phyloP scores from a whole-genome alignment of 2,329 filamentous ascomycete species.

The Hawksworthiomyces lignivorus region DNA sequence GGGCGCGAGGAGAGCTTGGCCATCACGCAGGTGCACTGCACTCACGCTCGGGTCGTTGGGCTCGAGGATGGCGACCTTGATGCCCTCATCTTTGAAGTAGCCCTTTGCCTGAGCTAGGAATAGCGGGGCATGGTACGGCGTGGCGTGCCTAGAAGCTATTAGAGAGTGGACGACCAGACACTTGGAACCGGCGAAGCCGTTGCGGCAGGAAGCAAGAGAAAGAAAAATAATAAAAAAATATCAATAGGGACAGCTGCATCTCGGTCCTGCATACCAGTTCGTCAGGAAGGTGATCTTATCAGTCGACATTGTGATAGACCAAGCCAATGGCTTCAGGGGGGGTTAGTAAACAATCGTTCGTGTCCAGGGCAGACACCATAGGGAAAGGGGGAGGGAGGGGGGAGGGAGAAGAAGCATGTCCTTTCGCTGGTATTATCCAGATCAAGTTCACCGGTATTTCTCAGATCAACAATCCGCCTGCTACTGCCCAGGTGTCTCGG shows the following conservation, averaged over 20 bases:
- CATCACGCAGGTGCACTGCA: neutral
- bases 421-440: constrained; percentile 56
- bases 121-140: constrained; percentile 70
- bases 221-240: neutral
- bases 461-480: constrained; percentile 45
- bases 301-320: constrained; percentile 59
- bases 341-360: constrained; percentile 37
- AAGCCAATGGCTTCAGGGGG: constrained; percentile 32
- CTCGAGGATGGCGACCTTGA: constrained; percentile 70
- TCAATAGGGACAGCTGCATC: neutral
- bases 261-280: constrained; percentile 56
- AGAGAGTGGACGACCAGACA: neutral
- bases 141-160: constrained; percentile 56
- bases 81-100: constrained; percentile 66
- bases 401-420: constrained; percentile 64
- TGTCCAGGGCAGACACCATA: constrained; percentile 5
- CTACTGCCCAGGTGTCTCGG: neutral
- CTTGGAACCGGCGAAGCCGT: too few species aligned
- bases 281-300: constrained; percentile 81
- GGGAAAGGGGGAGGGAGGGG: constrained; percentile 21
- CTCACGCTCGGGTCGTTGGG: constrained; percentile 67
- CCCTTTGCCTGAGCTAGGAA: constrained; percentile 71
- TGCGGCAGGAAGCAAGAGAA: neutral
- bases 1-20: neutral
- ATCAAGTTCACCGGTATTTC: constrained; percentile 81